Conservation (phyloP, 441 rosid genomes). For the Populus hybrid region DNA sequence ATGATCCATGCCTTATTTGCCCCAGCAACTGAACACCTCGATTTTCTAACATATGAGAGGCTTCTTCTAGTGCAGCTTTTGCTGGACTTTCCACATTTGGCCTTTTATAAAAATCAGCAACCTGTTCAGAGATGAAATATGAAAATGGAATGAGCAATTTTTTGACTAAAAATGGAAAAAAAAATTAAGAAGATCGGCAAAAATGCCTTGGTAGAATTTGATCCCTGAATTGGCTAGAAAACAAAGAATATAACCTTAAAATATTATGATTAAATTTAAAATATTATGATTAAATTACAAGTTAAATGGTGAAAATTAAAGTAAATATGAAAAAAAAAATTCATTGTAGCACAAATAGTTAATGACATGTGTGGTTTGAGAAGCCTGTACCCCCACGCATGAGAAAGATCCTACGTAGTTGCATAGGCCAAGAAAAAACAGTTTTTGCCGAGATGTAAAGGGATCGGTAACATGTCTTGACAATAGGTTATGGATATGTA, state of each 20-base stretch:
- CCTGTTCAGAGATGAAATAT: slow-evolving; percentile 40
- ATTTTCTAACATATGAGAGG: slow-evolving; percentile 61
- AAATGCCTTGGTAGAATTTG: neutral
- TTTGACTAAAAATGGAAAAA: neutral
- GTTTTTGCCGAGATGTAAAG: neutral
- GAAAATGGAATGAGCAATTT: slow-evolving; percentile 16
- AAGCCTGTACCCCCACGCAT: neutral
- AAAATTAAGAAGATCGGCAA: neutral
- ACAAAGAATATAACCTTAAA: neutral
- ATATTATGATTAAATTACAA: neutral
- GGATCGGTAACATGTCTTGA: neutral
- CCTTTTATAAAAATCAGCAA: slow-evolving; percentile 88
- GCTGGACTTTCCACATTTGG: slow-evolving; percentile 82
- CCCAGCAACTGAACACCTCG: slow-evolving; percentile 86
- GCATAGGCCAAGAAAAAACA: neutral
- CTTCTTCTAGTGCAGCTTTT: slow-evolving; percentile 75
- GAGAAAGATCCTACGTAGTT: neutral
- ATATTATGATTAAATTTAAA: neutral
- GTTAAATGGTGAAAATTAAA: neutral
- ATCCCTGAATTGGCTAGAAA: slow-evolving; percentile 6
- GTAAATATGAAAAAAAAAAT: neutral
- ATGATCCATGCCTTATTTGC: slow-evolving; percentile 90
- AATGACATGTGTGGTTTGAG: neutral
- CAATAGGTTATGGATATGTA: neutral
- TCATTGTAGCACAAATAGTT: neutral